Base-by-base conservation (phyloP, 148 eudicot genomes). In the Amaranthus cruentus region DNA sequence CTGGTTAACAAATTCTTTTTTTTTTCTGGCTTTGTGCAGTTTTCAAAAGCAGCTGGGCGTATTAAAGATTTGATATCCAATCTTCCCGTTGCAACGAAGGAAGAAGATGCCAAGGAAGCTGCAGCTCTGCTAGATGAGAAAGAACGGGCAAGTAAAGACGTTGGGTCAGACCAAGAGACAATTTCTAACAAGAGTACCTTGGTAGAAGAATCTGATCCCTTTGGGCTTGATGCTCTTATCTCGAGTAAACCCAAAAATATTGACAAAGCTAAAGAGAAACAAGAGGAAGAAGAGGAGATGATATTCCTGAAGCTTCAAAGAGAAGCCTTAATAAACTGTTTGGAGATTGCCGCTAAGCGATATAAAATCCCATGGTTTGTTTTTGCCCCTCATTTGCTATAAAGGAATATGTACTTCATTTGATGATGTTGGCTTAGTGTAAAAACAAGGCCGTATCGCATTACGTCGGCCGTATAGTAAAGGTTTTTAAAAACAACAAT, bases 301-400 rank as follows among this genome's bases (percentile, higher is more conserved):
- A 86, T 82, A 83, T 83, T 76, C 64, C 85, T 91, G 77, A 90
- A 78, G 81, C 77, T 80, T 54, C 90, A 84, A 57, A 84, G 98
- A 82, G 90, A 91, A 81, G 93, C 96, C 59, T 78, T 92, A 84
- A 86, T 88, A 69, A 85, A 72, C 77, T 95, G 93, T 76, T 76
- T 95, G 74, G 97, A 95, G 72, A 88, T 88, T 70, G 99, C 97
- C 60, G 93, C 99, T 43, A 85, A 81, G 76, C 93, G 99, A 68
- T 95, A 95, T 78, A 90, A 84, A 86, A 76, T 76, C 68, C 97
- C 97, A 81, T 95, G 99, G 99, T 80, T 70, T 21, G 82, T 75
- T 53, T 64, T 62, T 46, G 12, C 12, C 28, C 38, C 61, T 51
- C 62, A 28, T 28, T 57, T 79, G 42, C 55, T 67, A 9, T 55